phyloP scores from a whole-genome alignment of 1,284 basidiomycete genomes.

The Rhodotorula sp. region DNA sequence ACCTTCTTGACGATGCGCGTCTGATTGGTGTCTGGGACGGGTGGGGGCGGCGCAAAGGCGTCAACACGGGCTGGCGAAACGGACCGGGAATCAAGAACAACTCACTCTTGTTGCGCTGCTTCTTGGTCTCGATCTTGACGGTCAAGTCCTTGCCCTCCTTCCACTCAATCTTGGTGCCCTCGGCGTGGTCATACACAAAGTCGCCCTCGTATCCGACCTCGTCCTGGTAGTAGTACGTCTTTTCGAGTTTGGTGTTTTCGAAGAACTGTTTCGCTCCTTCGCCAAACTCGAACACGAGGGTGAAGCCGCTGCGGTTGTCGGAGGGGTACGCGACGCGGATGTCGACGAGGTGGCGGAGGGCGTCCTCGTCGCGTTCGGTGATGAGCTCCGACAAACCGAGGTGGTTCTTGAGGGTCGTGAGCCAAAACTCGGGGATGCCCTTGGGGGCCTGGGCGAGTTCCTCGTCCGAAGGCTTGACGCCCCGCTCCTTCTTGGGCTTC shows the following conservation, averaged over 20 bases:
- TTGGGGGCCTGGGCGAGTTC: slow-evolving; percentile 52
- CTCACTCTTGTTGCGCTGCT: slow-evolving; percentile 96
- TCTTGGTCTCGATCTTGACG: slow-evolving; percentile 97
- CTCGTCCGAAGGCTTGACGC: slow-evolving; percentile 40
- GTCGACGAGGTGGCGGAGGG: slow-evolving; percentile 65
- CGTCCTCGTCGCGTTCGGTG: slow-evolving; percentile 83
- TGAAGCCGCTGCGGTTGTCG: slow-evolving; percentile 75
- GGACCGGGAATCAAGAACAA: slow-evolving; percentile 24
- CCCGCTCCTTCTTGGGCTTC: slow-evolving; percentile 22
- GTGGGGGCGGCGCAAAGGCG: slow-evolving; percentile 1
- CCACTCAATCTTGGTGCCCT: slow-evolving; percentile 90
- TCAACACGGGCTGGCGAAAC: not conserved
- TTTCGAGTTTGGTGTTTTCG: slow-evolving; percentile 75
- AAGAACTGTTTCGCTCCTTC: slow-evolving; percentile 75
- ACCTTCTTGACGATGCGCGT: slow-evolving; percentile 88
- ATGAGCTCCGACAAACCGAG: slow-evolving; percentile 81
- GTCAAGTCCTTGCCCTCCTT: slow-evolving; percentile 98
- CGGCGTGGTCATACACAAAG: slow-evolving; percentile 57
- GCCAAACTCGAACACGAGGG: slow-evolving; percentile 77
- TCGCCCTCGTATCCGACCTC: slow-evolving; percentile 47
- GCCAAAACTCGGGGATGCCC: slow-evolving; percentile 95
- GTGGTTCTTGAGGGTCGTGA: slow-evolving; percentile 92
- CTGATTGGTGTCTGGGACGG: slow-evolving; percentile 74
- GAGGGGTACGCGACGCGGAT: slow-evolving; percentile 65
- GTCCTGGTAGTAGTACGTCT: slow-evolving; percentile 91